phyloP scores from a whole-genome alignment of 2,329 filamentous ascomycete genomes.

The Pseudofabraea citricarpa region DNA sequence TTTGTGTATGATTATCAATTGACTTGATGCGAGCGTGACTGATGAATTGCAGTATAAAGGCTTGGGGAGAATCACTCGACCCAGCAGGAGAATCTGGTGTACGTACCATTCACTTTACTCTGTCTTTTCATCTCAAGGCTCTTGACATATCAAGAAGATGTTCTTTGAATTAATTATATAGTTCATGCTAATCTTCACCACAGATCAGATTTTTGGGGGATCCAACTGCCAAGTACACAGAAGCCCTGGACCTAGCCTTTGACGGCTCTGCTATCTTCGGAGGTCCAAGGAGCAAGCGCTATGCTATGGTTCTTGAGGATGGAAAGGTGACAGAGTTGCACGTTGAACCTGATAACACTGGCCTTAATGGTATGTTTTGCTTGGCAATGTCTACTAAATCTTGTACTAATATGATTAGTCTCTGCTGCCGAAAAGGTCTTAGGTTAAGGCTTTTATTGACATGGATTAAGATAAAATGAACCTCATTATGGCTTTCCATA shows the following conservation, averaged over 20 bases:
- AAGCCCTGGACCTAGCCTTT: slow-evolving; percentile 77
- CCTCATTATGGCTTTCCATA: too few relatives aligned
- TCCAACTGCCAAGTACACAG: slow-evolving; percentile 73
- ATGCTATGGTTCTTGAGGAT: slow-evolving; percentile 76
- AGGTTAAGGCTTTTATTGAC: too few relatives aligned
- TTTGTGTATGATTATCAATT: slow-evolving; percentile 93
- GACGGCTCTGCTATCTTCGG: slow-evolving; percentile 79
- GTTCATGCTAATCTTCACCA: too few relatives aligned
- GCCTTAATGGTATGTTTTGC: slow-evolving; percentile 59
- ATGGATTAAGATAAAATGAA: too few relatives aligned
- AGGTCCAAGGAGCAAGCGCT: slow-evolving; percentile 78
- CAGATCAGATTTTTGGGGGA: slow-evolving; percentile 89
- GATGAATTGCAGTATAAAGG: slow-evolving; percentile 66
- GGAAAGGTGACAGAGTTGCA: slow-evolving; percentile 79
- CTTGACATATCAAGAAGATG: too few relatives aligned
- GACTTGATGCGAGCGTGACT: too few relatives aligned
- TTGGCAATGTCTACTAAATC: background rate
- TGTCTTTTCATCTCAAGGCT: too few relatives aligned
- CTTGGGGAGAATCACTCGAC: slow-evolving; percentile 77
- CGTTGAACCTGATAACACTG: slow-evolving; percentile 86
- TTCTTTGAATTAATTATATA: too few relatives aligned
- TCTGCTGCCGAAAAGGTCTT: slow-evolving; percentile 25
- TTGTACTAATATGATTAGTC: slow-evolving; percentile 27
- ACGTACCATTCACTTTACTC: slow-evolving; percentile 21
- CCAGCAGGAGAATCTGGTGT: slow-evolving; percentile 70